Percentiles rank a stretch among this genome's conserved stretches.
Evolutionary conservation across 192 early-diverging fungal genomes (phyloP).

Genomic region (Coemansia sp.): DNA sequence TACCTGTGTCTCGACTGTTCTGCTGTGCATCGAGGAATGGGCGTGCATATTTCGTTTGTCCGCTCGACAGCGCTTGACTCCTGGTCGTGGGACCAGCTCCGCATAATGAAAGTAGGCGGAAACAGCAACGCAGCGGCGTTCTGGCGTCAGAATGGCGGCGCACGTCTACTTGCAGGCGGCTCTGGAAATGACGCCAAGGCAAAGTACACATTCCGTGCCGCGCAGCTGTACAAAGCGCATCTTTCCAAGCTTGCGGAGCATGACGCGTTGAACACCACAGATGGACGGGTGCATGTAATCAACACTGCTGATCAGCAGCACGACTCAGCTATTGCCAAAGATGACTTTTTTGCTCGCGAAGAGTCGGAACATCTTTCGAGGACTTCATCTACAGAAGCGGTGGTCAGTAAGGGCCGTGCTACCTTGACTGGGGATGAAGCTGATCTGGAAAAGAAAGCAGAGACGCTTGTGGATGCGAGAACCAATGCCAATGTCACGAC

Average conservation of each 20-base stretch:
- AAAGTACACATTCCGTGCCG: constrained; percentile 78
- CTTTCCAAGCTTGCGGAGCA: constrained; percentile 70
- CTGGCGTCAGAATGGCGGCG: constrained; percentile 73
- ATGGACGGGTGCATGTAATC: constrained; percentile 34
- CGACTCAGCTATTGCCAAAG: background rate
- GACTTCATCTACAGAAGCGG: constrained; percentile 9
- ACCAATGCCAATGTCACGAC: background rate
- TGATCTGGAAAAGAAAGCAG: background rate
- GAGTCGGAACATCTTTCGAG: constrained; percentile 14
- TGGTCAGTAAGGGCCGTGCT: constrained; percentile 7
- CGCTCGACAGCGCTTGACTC: constrained; percentile 87
- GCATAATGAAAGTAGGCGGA: constrained; percentile 87
- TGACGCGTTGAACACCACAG: constrained; percentile 55
- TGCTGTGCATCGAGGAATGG: constrained; percentile 93
- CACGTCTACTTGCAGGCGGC: constrained; percentile 26
- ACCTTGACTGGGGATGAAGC: constrained; percentile 4
- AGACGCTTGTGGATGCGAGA: background rate
- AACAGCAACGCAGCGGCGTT: constrained; percentile 82
- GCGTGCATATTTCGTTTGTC: constrained; percentile 97
- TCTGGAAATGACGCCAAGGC: constrained; percentile 72
- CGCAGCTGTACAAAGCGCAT: constrained; percentile 81
- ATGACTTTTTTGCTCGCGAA: constrained; percentile 35
- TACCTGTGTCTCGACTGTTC: constrained; percentile 98
- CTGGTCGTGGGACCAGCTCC: constrained; percentile 93
- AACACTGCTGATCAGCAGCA: constrained; percentile 7